Base-by-base conservation (phyloP, 2,329 filamentous ascomycete species). In the Fusarium marasasianum region DNA sequence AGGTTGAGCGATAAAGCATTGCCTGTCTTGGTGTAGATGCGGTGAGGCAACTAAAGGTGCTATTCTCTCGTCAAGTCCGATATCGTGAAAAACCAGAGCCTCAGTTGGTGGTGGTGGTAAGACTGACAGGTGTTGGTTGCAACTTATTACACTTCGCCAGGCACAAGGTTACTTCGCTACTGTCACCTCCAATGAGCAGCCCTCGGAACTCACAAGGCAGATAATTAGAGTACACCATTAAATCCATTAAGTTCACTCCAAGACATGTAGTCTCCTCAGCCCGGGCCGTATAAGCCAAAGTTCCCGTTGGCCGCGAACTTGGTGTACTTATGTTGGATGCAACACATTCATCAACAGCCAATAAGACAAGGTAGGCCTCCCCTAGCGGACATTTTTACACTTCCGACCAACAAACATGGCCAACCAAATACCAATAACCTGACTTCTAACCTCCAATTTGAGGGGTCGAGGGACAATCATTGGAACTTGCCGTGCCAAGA, bases 381-480 rank as follows among this genome's bases (percentile, higher is more conserved):
- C 37, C 31, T 75, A 74, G 72, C 50, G 59, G 53, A 8, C 29
- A 53, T 69, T 75, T 31, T 64, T 74, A 73, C 64, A 75, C 64
- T 74, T 74, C 72, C 50, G 44, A 69, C 67, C 72, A 74, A 69
- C 71, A 53, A 22, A 45, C 51, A 56, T 33, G 29, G 26, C 72
- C 68, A 74, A 75, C 56, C 63, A 73, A 58, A 59, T 37, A 22
- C 31, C 20, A 40, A 74, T 69, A 40, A 54, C 33, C 51, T 72
- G 68, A 57, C 61, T 31, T 58, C 33, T 58, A 37, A 31, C 40
- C 38, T 56, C 31, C 37, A 18, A 38, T 33, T 74, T 74, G 72
- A 72, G 67, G 62, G 63, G 56, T 50, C n/a, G 53, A 41, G 35
- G 45, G 35, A 17, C 50, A 29, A 31, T 57, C 56, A 69, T 73